phyloP scores from a whole-genome alignment of 139 green algal species.

The Zygnema circumcarinatum region DNA sequence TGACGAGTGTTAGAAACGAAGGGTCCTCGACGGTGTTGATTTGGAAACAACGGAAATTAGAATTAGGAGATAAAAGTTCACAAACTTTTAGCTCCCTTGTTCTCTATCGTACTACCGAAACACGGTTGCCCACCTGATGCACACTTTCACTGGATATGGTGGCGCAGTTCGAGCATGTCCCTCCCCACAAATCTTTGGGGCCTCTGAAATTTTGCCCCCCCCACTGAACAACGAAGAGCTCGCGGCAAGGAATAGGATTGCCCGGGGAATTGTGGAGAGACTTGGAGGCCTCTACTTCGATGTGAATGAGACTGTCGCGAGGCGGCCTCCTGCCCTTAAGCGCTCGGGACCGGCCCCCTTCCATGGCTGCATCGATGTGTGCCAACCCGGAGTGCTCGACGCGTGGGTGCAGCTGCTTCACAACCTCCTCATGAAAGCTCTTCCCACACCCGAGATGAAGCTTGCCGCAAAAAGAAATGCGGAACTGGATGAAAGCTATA shows the following conservation, averaged over 20 bases:
- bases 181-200: too few relatives aligned
- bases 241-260: neutral
- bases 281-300: conserved; percentile 6
- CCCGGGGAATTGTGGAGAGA: neutral
- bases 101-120: too few relatives aligned
- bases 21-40: too few relatives aligned
- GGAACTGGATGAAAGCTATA: neutral
- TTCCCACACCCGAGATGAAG: neutral
- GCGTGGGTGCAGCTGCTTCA: neutral
- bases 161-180: too few relatives aligned
- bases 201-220: neutral
- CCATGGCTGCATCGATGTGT: neutral
- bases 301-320: neutral
- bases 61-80: too few relatives aligned
- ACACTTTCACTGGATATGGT: too few relatives aligned
- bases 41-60: too few relatives aligned
- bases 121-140: too few relatives aligned
- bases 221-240: neutral
- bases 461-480: neutral
- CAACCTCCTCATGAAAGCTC: neutral
- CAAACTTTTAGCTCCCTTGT: too few relatives aligned
- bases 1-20: too few relatives aligned
- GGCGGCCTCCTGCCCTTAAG: neutral
- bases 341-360: neutral
- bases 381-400: neutral